Percentiles rank a stretch among this genome's conserved stretches.
Conservation (phyloP, 331 rosid species). For the Malus hybrid region DNA sequence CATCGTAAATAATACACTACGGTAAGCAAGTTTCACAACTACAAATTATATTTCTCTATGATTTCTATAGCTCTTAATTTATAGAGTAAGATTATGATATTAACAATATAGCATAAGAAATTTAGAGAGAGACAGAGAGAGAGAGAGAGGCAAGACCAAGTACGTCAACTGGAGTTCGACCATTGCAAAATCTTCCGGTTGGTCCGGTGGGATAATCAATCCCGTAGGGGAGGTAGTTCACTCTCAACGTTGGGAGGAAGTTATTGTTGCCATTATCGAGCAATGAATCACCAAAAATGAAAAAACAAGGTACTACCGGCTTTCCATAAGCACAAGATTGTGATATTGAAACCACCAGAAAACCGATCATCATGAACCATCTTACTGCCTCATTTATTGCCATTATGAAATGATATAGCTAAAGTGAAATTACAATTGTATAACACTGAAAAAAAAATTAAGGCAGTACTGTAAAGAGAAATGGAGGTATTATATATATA, state of each 20-base stretch:
- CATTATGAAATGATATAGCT: neutral
- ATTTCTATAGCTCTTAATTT: neutral
- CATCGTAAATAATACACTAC: neutral
- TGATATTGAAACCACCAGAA: neutral
- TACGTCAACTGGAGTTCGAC: conserved; percentile 29
- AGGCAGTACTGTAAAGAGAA: neutral
- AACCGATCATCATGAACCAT: neutral
- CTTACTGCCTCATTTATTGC: neutral
- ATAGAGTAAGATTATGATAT: neutral
- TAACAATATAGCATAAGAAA: neutral
- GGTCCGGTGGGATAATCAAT: conserved; percentile 45
- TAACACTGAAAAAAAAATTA: neutral
- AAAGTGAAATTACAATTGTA: too few relatives aligned
- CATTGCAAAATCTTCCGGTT: conserved; percentile 63
- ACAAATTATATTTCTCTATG: neutral
- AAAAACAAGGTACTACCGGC: conserved; percentile 41
- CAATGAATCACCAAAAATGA: conserved; percentile 67
- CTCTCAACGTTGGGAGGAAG: conserved; percentile 25
- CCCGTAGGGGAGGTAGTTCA: conserved; percentile 46
- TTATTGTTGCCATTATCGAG: conserved; percentile 61
- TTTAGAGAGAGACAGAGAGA: neutral
- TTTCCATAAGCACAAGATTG: conserved; percentile 12
- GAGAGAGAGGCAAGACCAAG: neutral
- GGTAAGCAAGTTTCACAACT: neutral
- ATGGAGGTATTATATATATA: too few relatives aligned